phyloP scores from a whole-genome alignment of 2,329 filamentous ascomycete species.

The Pyrenophora teres region DNA sequence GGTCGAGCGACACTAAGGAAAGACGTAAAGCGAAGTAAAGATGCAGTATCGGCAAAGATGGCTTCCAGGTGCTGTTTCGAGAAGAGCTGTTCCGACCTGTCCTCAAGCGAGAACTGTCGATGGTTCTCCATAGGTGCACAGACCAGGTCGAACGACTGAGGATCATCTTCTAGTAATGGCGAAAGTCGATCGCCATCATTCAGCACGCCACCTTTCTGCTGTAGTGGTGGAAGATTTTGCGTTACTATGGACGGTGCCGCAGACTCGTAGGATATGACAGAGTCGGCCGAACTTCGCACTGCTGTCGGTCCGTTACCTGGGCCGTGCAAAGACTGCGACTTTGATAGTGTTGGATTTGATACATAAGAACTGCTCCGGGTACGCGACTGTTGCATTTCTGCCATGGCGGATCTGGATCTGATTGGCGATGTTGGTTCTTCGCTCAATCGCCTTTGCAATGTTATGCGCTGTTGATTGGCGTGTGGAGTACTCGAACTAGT shows the following conservation, averaged over 20 bases:
- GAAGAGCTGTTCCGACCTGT: conserved; percentile 68
- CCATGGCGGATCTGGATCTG: conserved; percentile 17
- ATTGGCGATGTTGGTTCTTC: conserved; percentile 21
- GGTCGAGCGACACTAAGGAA: conserved; percentile 67
- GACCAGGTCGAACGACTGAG: conserved; percentile 60
- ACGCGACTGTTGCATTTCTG: conserved; percentile 20
- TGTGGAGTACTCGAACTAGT: conserved; percentile 29
- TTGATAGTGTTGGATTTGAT: conserved; percentile 11
- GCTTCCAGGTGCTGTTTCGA: conserved; percentile 66
- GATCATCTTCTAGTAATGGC: conserved; percentile 58
- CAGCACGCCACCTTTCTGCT: conserved; percentile 45
- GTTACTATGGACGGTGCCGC: conserved; percentile 39
- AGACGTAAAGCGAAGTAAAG: conserved; percentile 68
- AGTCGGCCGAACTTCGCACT: conserved; percentile 44
- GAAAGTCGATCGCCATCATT: conserved; percentile 53
- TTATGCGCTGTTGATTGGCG: conserved; percentile 25
- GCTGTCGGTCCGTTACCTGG: conserved; percentile 27
- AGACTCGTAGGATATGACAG: conserved; percentile 44
- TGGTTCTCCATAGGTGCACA: conserved; percentile 44
- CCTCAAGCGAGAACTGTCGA: conserved; percentile 61
- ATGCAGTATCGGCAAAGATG: conserved; percentile 67
- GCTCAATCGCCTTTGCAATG: conserved; percentile 24
- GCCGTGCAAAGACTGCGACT: conserved; percentile 11
- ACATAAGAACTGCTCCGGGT: conserved; percentile 22
- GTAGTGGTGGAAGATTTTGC: conserved; percentile 49